Base-by-base conservation (phyloP, 441 rosid species). In the Euphorbia schlechtendalii region DNA sequence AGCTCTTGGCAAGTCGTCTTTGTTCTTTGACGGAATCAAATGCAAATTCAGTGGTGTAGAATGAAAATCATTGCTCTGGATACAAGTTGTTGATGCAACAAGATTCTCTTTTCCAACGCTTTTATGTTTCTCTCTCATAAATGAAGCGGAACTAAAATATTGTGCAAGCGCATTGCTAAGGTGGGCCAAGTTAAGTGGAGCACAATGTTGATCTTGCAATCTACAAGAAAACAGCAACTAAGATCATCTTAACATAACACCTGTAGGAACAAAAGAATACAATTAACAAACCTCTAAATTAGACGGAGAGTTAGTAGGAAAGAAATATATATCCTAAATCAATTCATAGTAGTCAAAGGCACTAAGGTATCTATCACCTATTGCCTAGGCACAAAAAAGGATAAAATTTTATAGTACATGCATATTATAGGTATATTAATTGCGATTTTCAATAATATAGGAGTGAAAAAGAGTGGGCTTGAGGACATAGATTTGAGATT, bases 121-220 rank as follows among this genome's bases (percentile, higher is more conserved):
- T 36, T 73, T 72, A 53, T 69, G 66, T 73, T 69, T 78, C 53
- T 45, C 79, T 61, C 66, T 73, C 69, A 63, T 61, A 69, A 86
- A 87, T 17, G 97, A 90, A 54, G 83, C 75, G 38, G 83, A 63
- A 43, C 80, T 56, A 63, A 84, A 82, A 74, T 82, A 78, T 46
- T 65, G 81, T 9, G 66, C 68, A 43, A 90, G 77, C 27, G 79
- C 84, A 75, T 78, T 75, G 73, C 66, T 82, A 69, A 80, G 71
- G 71, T 72, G 77, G 62, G 60, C 21, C 61, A 54, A 27, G 56
- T 74, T 77, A 38, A 21, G 63, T n/a, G 82, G 84, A 68, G 78
- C 70, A 30, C 74, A 67, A 70, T 81, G 74, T 71, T 77, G 76
- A 81, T 82, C 87, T 71, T 84, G 92, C 59, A 89, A 68, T 76